These are phyloP conservation scores for Amyloporia xantha DNA, from an alignment of 768 basidiomycete genomes.

Conservation along the genomic window DNA sequence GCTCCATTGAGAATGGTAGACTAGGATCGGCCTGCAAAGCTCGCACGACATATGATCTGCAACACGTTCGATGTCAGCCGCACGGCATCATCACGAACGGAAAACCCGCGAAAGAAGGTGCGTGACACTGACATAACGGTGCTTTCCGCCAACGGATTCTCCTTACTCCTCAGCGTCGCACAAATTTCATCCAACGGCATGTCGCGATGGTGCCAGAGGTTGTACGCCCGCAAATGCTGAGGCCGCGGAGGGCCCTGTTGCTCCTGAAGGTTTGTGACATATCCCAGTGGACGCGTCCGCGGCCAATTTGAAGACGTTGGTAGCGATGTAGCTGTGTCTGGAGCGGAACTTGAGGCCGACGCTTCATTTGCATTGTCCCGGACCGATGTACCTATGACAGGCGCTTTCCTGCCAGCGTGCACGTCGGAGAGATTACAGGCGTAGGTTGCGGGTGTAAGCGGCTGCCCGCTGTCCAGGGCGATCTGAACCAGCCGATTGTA, in stretches of 20 bases:
- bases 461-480: constrained; percentile 19
- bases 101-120: no score
- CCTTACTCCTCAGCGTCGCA: constrained; percentile 26
- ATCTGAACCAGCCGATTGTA: constrained; percentile 32
- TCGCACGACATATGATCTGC: constrained; percentile 37
- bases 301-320: background rate
- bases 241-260: constrained; percentile 3
- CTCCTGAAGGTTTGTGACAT: background rate
- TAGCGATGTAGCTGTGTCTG: background rate
- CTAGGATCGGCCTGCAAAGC: constrained; percentile 34
- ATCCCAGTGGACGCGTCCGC: background rate
- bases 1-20: constrained; percentile 30
- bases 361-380: background rate
- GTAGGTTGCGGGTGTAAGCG: constrained; percentile 16
- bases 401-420: constrained; percentile 1
- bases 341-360: background rate
- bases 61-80: background rate
- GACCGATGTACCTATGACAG: background rate
- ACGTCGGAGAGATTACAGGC: constrained; percentile 24
- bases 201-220: constrained; percentile 33
- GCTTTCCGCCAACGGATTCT: constrained; percentile 37
- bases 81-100: background rate
- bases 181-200: constrained; percentile 35
- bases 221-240: constrained; percentile 39
- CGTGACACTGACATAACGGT: constrained; percentile 48